Base-by-base conservation (phyloP, 2,329 filamentous ascomycete species). In the Talaromyces sp. region DNA sequence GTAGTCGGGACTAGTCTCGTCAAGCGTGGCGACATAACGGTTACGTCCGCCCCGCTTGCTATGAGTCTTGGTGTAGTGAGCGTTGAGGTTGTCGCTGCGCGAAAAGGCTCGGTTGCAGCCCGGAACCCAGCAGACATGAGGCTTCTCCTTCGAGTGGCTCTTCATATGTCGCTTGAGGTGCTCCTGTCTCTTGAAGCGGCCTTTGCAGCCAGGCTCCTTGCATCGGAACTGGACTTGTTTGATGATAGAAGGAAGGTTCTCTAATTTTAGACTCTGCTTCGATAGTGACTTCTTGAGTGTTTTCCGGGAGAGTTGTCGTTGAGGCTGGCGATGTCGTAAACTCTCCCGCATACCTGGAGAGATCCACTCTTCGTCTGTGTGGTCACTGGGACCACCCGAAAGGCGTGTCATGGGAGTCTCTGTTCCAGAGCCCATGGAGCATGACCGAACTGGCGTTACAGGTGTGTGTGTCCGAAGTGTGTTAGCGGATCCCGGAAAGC, bases 101-200 rank as follows among this genome's bases (percentile, higher is more conserved):
- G 77, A 79, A 68, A 81, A 81, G 2, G 74, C 75, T 7, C 76
- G 74, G 56, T 77, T 74, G 66, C 79, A 81, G 10, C 75, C 78
- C 1, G 78, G 77, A 2, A 80, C 78, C 79, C 79, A 81, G 67
- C 79, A 81, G 8, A 76, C 74, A 70, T 80, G 77, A 3, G 76
- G 76, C 70, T 79, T 79, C 59, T 80, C 77, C 65, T 79, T 77
- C 36, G 79, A 80, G 64, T 83, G 81, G 17, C 77, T 82, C 70
- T 78, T 80, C 73, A 80, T 78, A 69, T 84, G 82, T 11, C 82
- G 73, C 72, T 82, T 82, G 19, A 83, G 72, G 65, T 83, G 82
- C 67, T 84, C 82, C 66, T 81, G 79, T 58, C 82, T 72, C 72
- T 81, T 80, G 70, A 84, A 84, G 5, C 77, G 77, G 7, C 78